These are phyloP conservation scores for Plasmodium malariae DNA, from an alignment of 169 alveolate species.

Conservation along the genomic window DNA sequence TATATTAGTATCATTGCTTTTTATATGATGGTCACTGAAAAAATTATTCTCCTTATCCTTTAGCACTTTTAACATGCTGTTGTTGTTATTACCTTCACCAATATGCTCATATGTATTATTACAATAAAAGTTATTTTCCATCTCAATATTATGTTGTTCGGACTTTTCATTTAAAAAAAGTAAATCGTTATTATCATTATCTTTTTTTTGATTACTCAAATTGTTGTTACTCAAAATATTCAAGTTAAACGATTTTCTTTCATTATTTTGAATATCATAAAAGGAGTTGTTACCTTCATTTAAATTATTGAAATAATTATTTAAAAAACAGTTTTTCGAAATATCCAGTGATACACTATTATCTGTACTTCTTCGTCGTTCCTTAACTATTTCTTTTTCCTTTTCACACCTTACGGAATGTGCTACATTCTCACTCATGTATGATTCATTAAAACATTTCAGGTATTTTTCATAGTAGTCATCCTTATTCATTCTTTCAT, in stretches of 20 bases:
- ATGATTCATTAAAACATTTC: slow-evolving; percentile 12
- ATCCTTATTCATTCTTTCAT: neutral
- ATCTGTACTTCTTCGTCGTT: neutral
- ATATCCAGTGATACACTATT: slow-evolving; percentile 25
- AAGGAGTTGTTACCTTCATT: slow-evolving; percentile 6
- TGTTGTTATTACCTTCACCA: neutral
- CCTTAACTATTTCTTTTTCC: neutral
- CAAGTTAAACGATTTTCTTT: neutral
- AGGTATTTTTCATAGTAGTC: slow-evolving; percentile 19
- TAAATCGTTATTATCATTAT: neutral
- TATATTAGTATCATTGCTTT: slow-evolving; percentile 21
- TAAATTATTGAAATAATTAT: slow-evolving; percentile 51
- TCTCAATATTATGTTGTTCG: neutral
- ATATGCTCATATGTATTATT: neutral
- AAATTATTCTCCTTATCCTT: neutral
- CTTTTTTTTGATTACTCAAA: neutral
- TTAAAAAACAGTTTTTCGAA: slow-evolving; percentile 55
- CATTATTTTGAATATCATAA: neutral
- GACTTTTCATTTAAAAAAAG: neutral
- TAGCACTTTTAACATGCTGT: neutral
- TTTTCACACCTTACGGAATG: neutral
- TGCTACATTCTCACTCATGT: neutral
- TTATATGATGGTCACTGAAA: neutral
- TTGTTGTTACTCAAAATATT: neutral
- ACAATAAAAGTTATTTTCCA: neutral